phyloP scores from a whole-genome alignment of 495 filamentous ascomycete species.

The Neurospora sp. region DNA sequence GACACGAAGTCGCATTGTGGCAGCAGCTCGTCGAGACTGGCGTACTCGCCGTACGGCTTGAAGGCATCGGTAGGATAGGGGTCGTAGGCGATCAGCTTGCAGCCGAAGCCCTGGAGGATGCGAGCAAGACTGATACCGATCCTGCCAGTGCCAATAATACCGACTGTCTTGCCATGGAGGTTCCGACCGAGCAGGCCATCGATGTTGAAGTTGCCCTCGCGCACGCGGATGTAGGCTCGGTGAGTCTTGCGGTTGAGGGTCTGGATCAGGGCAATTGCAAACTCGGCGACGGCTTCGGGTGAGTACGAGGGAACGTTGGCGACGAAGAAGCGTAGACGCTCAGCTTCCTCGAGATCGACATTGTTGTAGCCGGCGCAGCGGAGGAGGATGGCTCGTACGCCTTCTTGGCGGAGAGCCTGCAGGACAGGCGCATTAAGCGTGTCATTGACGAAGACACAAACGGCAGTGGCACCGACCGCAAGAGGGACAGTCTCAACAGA shows the following conservation, averaged over 20 bases:
- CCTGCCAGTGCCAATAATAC: conserved; percentile 44
- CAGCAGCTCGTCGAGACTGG: conserved; percentile 47
- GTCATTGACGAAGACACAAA: conserved; percentile 69
- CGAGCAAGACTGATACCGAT: conserved; percentile 42
- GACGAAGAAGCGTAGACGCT: conserved; percentile 49
- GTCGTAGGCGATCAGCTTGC: conserved; percentile 50
- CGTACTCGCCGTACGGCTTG: conserved; percentile 40
- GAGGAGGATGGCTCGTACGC: conserved; percentile 49
- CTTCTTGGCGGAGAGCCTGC: conserved; percentile 31
- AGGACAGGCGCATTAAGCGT: conserved; percentile 42
- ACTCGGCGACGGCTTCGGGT: conserved; percentile 65
- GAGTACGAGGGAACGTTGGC: conserved; percentile 60
- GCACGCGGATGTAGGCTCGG: conserved; percentile 60
- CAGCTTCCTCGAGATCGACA: conserved; percentile 48
- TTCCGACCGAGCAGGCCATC: conserved; percentile 54
- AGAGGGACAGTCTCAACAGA: conserved; percentile 46
- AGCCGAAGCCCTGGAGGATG: conserved; percentile 54
- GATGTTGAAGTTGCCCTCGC: conserved; percentile 62
- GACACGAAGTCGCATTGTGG: conserved; percentile 47
- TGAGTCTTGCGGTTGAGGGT: conserved; percentile 63
- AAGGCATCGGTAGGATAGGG: conserved; percentile 40
- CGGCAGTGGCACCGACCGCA: conserved; percentile 42
- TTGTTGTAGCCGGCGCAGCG: conserved; percentile 67
- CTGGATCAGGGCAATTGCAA: conserved; percentile 55
- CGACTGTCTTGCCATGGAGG: conserved; percentile 51